Evolutionary conservation across 2,329 filamentous ascomycete genomes (phyloP).

Genomic region (Cladosporium phlei): DNA sequence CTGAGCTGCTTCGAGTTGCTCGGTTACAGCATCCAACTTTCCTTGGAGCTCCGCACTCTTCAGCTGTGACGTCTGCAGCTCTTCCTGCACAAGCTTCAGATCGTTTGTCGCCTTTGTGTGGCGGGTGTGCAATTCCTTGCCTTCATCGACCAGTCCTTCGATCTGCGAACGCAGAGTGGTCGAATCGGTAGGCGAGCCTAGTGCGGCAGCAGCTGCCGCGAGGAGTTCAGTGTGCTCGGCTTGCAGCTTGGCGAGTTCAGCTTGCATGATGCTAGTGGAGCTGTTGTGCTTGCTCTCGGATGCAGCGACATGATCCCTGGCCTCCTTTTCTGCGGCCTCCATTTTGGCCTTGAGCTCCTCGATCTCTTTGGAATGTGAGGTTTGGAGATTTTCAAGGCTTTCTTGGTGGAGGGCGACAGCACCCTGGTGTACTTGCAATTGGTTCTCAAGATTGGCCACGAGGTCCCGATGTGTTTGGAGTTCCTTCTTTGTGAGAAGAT

Average conservation of each 20-base stretch:
- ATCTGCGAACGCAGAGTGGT: constrained; percentile 40
- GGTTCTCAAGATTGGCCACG: constrained; percentile 52
- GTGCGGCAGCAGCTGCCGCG: constrained; percentile 57
- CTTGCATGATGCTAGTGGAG: constrained; percentile 47
- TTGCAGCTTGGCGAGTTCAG: constrained; percentile 56
- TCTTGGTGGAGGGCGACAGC: constrained; percentile 51
- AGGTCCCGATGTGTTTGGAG: constrained; percentile 48
- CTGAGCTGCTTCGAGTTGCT: constrained; percentile 51
- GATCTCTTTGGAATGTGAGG: constrained; percentile 53
- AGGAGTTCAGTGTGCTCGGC: constrained; percentile 55
- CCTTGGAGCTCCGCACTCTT: constrained; percentile 38
- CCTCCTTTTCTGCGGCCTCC: constrained; percentile 31
- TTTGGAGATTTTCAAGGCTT: constrained; percentile 49
- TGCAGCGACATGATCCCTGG: constrained; percentile 31
- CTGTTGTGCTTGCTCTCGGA: constrained; percentile 34
- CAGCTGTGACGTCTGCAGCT: constrained; percentile 38
- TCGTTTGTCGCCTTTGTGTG: constrained; percentile 42
- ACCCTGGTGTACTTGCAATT: constrained; percentile 54
- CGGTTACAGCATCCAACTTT: constrained; percentile 43
- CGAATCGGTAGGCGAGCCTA: constrained; percentile 58
- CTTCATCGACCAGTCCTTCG: constrained; percentile 40
- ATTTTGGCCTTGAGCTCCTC: constrained; percentile 57
- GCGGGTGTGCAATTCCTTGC: constrained; percentile 39
- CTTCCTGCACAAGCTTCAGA: constrained; percentile 38
- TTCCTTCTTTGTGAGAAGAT: constrained; percentile 52